Evolutionary conservation across 2,329 filamentous ascomycete species (phyloP).

Genomic region (Ophiostoma quercus): DNA sequence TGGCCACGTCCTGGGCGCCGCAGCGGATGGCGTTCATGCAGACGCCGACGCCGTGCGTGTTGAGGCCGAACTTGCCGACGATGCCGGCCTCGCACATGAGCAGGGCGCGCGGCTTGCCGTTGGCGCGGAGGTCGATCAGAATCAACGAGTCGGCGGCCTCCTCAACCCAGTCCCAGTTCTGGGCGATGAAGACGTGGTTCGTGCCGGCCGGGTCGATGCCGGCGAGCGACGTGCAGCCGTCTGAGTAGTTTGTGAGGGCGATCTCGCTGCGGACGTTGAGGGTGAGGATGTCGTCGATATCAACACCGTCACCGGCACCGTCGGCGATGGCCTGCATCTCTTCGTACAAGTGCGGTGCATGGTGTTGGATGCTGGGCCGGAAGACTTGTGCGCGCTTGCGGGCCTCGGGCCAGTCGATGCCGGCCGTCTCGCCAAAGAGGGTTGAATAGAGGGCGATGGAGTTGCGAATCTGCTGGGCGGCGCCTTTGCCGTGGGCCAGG

Average conservation of each 20-base stretch:
- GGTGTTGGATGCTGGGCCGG: neutral
- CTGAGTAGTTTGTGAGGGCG: conserved; percentile 21
- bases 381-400: conserved; percentile 9
- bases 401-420: conserved; percentile 15
- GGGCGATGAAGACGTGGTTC: conserved; percentile 16
- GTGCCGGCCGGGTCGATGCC: neutral
- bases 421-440: conserved; percentile 19
- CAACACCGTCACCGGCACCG: conserved; percentile 41
- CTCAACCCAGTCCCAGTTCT: conserved; percentile 23
- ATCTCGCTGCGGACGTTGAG: conserved; percentile 35
- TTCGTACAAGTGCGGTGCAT: conserved; percentile 21
- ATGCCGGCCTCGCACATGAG: conserved; percentile 26
- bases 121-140: conserved; percentile 14
- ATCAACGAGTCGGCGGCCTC: conserved; percentile 15
- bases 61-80: conserved; percentile 21
- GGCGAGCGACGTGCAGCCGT: conserved; percentile 20
- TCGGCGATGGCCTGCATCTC: conserved; percentile 51
- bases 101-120: neutral
- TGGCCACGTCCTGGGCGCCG: conserved; percentile 8
- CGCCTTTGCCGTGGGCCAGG: conserved; percentile 16
- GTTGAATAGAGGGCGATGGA: conserved; percentile 15
- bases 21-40: conserved; percentile 23
- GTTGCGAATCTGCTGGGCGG: conserved; percentile 1
- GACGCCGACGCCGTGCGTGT: conserved; percentile 19
- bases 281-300: conserved; percentile 49